Evolutionary conservation across 768 basidiomycete genomes (phyloP).

Genomic region (Pulveroboletus sp.): DNA sequence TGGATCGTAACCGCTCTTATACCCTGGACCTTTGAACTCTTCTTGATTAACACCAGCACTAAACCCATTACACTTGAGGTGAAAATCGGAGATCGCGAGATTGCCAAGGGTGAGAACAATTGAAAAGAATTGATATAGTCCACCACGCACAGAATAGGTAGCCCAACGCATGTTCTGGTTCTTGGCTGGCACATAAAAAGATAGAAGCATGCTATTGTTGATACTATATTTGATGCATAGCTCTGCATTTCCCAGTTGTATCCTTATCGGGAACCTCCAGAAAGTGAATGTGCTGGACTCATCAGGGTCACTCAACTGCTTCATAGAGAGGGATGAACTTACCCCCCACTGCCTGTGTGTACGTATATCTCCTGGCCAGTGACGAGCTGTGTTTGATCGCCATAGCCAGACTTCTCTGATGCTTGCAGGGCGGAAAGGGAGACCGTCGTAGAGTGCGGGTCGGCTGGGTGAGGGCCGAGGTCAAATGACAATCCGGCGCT

Average conservation of each 20-base stretch:
- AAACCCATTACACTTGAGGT: constrained; percentile 75
- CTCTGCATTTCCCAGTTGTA: constrained; percentile 68
- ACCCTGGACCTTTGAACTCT: constrained; percentile 79
- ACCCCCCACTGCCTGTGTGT: constrained; percentile 54
- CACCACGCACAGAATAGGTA: constrained; percentile 64
- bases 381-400: constrained; percentile 39
- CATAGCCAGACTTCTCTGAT: constrained; percentile 4
- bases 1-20: constrained; percentile 78
- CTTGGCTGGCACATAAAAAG: constrained; percentile 79
- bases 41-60: constrained; percentile 86
- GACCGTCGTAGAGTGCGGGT: constrained; percentile 52
- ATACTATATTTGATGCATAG: constrained; percentile 77
- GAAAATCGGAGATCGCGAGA: not conserved
- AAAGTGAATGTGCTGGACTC: constrained; percentile 75
- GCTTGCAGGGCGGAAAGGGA: constrained; percentile 19
- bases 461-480: constrained; percentile 69
- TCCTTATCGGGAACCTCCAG: constrained; percentile 86
- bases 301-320: not conserved
- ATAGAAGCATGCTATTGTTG: constrained; percentile 70
- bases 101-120: not conserved
- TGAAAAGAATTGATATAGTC: not conserved
- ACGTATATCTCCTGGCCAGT: constrained; percentile 72
- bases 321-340: constrained; percentile 14
- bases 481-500: constrained; percentile 41
- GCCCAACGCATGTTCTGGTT: constrained; percentile 89